Evolutionary conservation across 352 stramenopile species (phyloP).

Genomic region (Globisporangium alternatum): DNA sequence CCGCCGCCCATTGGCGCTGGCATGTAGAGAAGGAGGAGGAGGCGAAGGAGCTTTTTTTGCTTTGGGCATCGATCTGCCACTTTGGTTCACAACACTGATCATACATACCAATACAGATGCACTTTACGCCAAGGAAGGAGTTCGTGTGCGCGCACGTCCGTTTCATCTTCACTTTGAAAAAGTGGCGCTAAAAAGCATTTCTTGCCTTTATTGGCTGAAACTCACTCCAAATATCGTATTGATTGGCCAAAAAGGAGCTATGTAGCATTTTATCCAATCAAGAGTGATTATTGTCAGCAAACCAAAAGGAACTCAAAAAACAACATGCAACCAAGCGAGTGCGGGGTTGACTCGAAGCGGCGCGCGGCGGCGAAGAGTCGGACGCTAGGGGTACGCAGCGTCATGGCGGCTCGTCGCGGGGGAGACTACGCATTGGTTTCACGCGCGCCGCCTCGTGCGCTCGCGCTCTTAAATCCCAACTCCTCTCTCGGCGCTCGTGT

Average conservation of each 20-base stretch:
- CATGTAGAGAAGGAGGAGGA: constrained; percentile 10
- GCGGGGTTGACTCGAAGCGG: constrained; percentile 2
- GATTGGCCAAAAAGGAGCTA: not conserved
- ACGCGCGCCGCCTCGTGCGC: not conserved
- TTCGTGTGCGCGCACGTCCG: not conserved
- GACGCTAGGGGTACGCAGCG: not conserved
- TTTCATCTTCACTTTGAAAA: constrained; percentile 7
- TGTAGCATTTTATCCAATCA: not conserved
- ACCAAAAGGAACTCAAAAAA: not conserved
- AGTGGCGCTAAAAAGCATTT: not conserved
- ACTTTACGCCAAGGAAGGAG: not conserved
- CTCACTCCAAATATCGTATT: not conserved
- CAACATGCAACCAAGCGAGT: not conserved
- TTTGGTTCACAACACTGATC: not conserved
- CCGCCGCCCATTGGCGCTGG: constrained; percentile 13
- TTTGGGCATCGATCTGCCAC: not conserved
- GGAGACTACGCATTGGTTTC: constrained; percentile 4
- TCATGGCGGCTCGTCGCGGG: constrained; percentile 1
- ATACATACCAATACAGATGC: constrained; percentile 6
- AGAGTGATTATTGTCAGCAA: not conserved
- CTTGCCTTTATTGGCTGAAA: not conserved
- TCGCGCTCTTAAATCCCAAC: constrained; percentile 6
- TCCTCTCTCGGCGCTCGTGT: not conserved
- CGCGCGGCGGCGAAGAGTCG: constrained; percentile 2
- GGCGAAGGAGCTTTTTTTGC: not conserved